A percentile compares a stretch with the other conserved stretches of the same genome.
phyloP scores from a whole-genome alignment of 352 stramenopile genomes.

The Phytophthora pinifolia region DNA sequence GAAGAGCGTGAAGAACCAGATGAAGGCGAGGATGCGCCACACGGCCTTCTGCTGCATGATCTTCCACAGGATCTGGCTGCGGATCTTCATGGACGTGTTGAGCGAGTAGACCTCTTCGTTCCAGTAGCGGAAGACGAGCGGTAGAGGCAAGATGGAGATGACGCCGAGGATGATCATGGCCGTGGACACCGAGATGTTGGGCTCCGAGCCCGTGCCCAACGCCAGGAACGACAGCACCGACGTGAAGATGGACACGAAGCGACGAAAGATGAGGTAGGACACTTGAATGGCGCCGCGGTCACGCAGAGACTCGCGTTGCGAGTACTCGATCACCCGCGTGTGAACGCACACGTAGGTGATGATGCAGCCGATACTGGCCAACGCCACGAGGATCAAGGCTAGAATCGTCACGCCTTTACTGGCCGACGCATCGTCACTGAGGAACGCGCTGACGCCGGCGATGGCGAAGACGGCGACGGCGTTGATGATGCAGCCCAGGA shows the following conservation, averaged over 20 bases:
- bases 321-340: constrained; percentile 65
- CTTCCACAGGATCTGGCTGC: constrained; percentile 68
- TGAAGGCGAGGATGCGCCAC: constrained; percentile 68
- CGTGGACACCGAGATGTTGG: constrained; percentile 42
- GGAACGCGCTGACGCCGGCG: constrained; percentile 47
- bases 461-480: constrained; percentile 59
- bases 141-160: constrained; percentile 54
- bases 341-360: constrained; percentile 66
- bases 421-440: constrained; percentile 27
- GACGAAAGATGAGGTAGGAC: constrained; percentile 65
- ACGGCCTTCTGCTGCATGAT: constrained; percentile 79
- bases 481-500: constrained; percentile 75
- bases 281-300: constrained; percentile 57
- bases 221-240: constrained; percentile 54
- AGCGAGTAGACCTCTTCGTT: constrained; percentile 68
- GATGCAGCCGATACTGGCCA: constrained; percentile 64
- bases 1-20: constrained; percentile 63
- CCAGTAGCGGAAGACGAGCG: constrained; percentile 55
- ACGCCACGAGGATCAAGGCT: constrained; percentile 39
- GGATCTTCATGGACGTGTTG: constrained; percentile 59
- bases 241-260: constrained; percentile 51
- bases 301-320: constrained; percentile 58
- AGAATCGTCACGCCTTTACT: constrained; percentile 38
- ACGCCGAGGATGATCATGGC: constrained; percentile 52
- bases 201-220: constrained; percentile 34